Evolutionary conservation across 768 basidiomycete species (phyloP).

Genomic region (Calvatia gigantea): DNA sequence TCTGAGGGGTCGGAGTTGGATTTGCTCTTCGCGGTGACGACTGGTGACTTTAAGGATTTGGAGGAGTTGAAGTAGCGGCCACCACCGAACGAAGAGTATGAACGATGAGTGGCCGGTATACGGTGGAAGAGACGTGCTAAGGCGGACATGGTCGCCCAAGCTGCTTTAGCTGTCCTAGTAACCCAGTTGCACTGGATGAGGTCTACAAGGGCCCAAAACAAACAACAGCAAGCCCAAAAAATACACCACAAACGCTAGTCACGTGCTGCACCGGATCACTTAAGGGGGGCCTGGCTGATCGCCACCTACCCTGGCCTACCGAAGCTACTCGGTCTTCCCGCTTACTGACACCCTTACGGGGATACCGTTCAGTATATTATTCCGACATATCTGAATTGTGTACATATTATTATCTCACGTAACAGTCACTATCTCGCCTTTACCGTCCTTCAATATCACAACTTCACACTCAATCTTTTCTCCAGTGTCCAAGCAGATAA

Average conservation of each 20-base stretch:
- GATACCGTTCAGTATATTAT: no score
- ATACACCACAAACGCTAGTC: background rate
- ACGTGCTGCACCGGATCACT: background rate
- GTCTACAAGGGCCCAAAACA: background rate
- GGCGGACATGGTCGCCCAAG: slow-evolving; percentile 42
- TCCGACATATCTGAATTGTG: background rate
- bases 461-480: slow-evolving; percentile 91
- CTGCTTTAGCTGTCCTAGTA: background rate
- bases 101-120: slow-evolving; percentile 46
- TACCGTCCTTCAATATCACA: slow-evolving; percentile 88
- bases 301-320: background rate
- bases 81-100: slow-evolving; percentile 73
- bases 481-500: slow-evolving; percentile 89
- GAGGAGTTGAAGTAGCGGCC: slow-evolving; percentile 75
- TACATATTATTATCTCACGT: slow-evolving; percentile 47
- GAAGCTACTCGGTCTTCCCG: background rate
- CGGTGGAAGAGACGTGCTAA: slow-evolving; percentile 46
- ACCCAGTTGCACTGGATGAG: background rate
- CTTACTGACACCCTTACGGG: no score
- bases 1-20: slow-evolving; percentile 14
- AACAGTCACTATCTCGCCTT: slow-evolving; percentile 86
- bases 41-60: slow-evolving; percentile 56
- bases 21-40: slow-evolving; percentile 30
- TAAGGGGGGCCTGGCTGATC: background rate
- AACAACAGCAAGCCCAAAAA: background rate